Evolutionary conservation across 2,329 filamentous ascomycete species (phyloP).

Genomic region (Ascochyta viciae-villosae): DNA sequence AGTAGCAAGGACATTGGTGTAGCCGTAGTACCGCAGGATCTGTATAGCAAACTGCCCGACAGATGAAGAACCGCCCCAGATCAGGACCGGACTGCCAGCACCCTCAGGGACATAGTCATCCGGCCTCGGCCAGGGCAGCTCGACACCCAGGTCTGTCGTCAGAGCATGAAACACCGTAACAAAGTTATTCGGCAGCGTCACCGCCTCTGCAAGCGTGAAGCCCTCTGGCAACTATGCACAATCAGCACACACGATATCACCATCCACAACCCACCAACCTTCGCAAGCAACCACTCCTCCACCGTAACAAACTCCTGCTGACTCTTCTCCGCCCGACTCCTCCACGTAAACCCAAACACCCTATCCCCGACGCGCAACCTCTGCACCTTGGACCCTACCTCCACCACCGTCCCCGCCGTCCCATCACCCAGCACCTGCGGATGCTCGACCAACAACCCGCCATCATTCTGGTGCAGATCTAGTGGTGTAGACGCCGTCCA

Average conservation of each 20-base stretch:
- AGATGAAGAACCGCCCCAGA: constrained; percentile 55
- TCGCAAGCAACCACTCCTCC: constrained; percentile 55
- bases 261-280: constrained; percentile 13
- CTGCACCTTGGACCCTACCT: constrained; percentile 56
- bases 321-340: constrained; percentile 56
- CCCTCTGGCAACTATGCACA: constrained; percentile 49
- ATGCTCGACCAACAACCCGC: constrained; percentile 61
- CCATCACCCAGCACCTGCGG: constrained; percentile 62
- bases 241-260: constrained; percentile 10
- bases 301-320: constrained; percentile 64
- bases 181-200: constrained; percentile 63
- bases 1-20: constrained; percentile 48
- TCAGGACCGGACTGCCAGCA: constrained; percentile 46
- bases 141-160: constrained; percentile 59
- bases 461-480: constrained; percentile 68
- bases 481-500: constrained; percentile 69
- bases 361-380: constrained; percentile 61
- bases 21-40: constrained; percentile 51
- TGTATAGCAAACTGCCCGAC: constrained; percentile 55
- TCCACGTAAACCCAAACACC: constrained; percentile 64
- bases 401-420: constrained; percentile 61
- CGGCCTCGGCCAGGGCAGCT: constrained; percentile 65
- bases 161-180: constrained; percentile 67
- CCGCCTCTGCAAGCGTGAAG: constrained; percentile 56
- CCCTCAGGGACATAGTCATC: constrained; percentile 45